Evolutionary conservation across 1,284 basidiomycete genomes (phyloP).

Genomic region (Tilletiaria anomala): DNA sequence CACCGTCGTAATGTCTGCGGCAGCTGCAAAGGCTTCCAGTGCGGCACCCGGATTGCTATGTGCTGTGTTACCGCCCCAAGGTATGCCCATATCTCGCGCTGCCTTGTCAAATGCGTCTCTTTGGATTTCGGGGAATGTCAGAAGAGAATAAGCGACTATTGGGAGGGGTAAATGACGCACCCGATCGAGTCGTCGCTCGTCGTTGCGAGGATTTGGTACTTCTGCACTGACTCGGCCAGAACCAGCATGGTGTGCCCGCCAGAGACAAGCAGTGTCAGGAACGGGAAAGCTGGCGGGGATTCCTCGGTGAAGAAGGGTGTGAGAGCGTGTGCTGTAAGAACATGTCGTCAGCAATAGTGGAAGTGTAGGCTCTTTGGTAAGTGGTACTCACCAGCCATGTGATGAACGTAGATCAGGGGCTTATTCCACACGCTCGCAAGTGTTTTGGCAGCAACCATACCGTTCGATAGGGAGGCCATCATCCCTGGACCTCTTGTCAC

Average conservation of each 20-base stretch:
- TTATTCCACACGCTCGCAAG: slow-evolving; percentile 18
- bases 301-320: slow-evolving; percentile 19
- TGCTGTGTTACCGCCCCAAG: slow-evolving; percentile 17
- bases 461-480: slow-evolving; percentile 23
- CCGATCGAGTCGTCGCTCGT: slow-evolving; percentile 34
- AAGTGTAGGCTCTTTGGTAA: too few species aligned
- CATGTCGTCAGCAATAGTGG: background rate
- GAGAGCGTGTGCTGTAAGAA: slow-evolving; percentile 15
- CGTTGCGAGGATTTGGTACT: slow-evolving; percentile 23
- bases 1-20: background rate
- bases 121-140: background rate
- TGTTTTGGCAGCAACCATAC: slow-evolving; percentile 25
- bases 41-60: slow-evolving; percentile 18
- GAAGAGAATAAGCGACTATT: background rate
- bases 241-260: slow-evolving; percentile 37
- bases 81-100: slow-evolving; percentile 19
- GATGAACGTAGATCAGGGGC: slow-evolving; percentile 32
- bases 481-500: slow-evolving; percentile 37
- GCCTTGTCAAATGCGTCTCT: slow-evolving; percentile 34
- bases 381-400: slow-evolving; percentile 38
- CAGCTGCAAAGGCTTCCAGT: slow-evolving; percentile 15
- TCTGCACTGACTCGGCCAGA: slow-evolving; percentile 9
- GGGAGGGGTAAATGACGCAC: slow-evolving; percentile 3
- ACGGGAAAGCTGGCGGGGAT: slow-evolving; percentile 21
- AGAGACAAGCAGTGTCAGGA: slow-evolving; percentile 30